phyloP scores from a whole-genome alignment of 2,329 filamentous ascomycete species.

The Neophaeococcomyces aloes region DNA sequence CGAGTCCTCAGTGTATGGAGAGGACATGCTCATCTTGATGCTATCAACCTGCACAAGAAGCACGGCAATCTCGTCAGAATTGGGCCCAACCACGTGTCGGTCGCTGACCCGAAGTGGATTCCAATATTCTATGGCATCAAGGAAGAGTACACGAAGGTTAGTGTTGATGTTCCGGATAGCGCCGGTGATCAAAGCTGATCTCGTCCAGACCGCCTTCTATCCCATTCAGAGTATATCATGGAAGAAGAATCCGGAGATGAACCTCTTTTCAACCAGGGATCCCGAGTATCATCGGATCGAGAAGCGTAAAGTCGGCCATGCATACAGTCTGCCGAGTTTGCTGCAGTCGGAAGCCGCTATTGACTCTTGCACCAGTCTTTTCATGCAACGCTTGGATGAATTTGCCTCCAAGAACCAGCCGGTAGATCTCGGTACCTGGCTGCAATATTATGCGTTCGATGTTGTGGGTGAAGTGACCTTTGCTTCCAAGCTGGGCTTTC shows the following conservation, averaged over 20 bases:
- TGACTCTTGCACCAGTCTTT: constrained; percentile 45
- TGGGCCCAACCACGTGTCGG: constrained; percentile 63
- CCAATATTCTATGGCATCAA: constrained; percentile 18
- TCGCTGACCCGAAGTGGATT: constrained; percentile 50
- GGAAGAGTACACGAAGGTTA: constrained; percentile 15
- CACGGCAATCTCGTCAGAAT: constrained; percentile 64
- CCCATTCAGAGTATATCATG: constrained; percentile 18
- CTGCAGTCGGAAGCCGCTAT: constrained; percentile 21
- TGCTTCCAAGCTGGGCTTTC: constrained; percentile 33
- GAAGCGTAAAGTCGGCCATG: constrained; percentile 17
- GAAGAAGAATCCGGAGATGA: constrained; percentile 56
- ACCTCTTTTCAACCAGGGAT: constrained; percentile 65
- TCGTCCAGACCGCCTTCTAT: constrained; percentile 12
- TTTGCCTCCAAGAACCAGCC: constrained; percentile 30
- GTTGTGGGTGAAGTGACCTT: constrained; percentile 34
- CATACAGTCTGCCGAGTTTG: constrained; percentile 21
- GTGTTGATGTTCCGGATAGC: neutral
- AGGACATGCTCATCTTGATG: constrained; percentile 55
- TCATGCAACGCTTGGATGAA: constrained; percentile 37
- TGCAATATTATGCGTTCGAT: constrained; percentile 46
- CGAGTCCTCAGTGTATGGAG: constrained; percentile 58
- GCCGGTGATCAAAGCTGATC: neutral
- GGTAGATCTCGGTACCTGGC: constrained; percentile 39
- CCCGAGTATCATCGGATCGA: constrained; percentile 54
- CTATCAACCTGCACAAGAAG: constrained; percentile 56